Conservation (phyloP, 2,329 filamentous ascomycete genomes). For the Ceratocystis cacaofunesta region DNA sequence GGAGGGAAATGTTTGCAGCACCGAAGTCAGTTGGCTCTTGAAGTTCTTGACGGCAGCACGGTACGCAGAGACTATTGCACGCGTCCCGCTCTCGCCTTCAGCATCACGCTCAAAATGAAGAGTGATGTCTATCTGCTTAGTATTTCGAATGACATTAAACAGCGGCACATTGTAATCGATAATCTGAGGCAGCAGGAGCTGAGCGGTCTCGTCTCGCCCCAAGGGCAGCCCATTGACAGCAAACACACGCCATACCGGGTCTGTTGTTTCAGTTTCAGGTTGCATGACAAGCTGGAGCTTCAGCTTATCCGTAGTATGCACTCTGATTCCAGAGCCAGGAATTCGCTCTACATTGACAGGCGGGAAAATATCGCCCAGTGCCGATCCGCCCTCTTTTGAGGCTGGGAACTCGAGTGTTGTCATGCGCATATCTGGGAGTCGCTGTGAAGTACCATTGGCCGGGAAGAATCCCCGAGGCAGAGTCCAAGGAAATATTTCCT, state of each 20-base stretch:
- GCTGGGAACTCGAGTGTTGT: slow-evolving; percentile 51
- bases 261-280: slow-evolving; percentile 24
- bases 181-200: slow-evolving; percentile 61
- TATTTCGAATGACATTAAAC: slow-evolving; percentile 64
- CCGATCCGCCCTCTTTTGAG: slow-evolving; percentile 26
- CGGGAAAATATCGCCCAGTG: slow-evolving; percentile 33
- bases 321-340: slow-evolving; percentile 16
- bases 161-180: slow-evolving; percentile 67
- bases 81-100: slow-evolving; percentile 11
- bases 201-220: slow-evolving; percentile 76
- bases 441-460: slow-evolving; percentile 58
- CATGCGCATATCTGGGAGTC: slow-evolving; percentile 54
- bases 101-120: slow-evolving; percentile 29
- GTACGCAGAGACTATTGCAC: slow-evolving; percentile 17
- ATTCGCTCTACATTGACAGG: slow-evolving; percentile 20
- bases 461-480: slow-evolving; percentile 63
- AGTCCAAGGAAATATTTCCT: slow-evolving; percentile 65
- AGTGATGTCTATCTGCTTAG: slow-evolving; percentile 57
- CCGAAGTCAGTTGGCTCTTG: slow-evolving; percentile 16
- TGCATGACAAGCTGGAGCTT: slow-evolving; percentile 55
- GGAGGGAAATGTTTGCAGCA: slow-evolving; percentile 16
- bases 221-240: slow-evolving; percentile 68
- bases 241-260: slow-evolving; percentile 50
- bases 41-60: slow-evolving; percentile 18
- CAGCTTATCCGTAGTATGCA: slow-evolving; percentile 36